Evolutionary conservation across 2,329 filamentous ascomycete species (phyloP).

Genomic region (Talaromyces sp.): DNA sequence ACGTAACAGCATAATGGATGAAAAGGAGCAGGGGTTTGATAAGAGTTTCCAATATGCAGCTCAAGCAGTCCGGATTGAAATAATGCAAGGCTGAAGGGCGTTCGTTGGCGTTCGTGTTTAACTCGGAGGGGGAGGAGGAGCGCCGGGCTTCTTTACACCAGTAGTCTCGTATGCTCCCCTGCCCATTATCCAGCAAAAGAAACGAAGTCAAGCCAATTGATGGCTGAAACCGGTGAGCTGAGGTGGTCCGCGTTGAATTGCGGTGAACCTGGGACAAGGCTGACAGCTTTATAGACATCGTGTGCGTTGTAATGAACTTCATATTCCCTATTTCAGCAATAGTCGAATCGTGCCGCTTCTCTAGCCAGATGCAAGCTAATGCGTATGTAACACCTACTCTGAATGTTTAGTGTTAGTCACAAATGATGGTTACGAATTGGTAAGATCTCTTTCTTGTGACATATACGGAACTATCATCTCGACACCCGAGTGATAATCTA

Average conservation of each 20-base stretch:
- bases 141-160: conserved; percentile 43
- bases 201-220: neutral
- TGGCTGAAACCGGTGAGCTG: neutral
- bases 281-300: neutral
- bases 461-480: no score
- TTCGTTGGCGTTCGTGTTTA: neutral
- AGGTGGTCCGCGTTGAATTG: conserved; percentile 1
- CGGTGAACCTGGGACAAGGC: conserved; percentile 1
- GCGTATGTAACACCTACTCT: no score
- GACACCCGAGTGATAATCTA: no score
- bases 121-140: conserved; percentile 33
- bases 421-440: no score
- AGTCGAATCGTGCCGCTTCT: no score
- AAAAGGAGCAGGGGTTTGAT: neutral
- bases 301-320: neutral
- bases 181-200: conserved; percentile 18
- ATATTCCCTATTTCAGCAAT: neutral
- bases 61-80: conserved; percentile 6
- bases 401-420: no score
- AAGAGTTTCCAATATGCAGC: neutral
- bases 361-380: no score
- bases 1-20: neutral
- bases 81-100: neutral
- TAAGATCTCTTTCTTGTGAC: no score
- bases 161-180: conserved; percentile 48